Evolutionary conservation across 2,329 filamentous ascomycete species (phyloP), one percentile per base, ranked within the genome.

Genomic region (Cladosporium sp.): DNA sequence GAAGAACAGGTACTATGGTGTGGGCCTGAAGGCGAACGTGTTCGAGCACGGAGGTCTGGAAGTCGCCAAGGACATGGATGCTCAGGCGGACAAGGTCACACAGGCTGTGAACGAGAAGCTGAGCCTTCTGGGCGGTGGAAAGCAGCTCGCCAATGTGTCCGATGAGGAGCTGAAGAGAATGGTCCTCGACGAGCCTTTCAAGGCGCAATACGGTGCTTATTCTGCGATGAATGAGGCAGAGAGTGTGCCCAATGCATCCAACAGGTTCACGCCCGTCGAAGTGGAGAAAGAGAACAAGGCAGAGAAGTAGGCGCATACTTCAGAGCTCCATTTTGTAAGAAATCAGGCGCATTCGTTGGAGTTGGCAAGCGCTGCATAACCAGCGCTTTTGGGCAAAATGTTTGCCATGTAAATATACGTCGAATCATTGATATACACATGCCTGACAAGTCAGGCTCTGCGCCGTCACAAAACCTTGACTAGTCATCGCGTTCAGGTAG

Each of bases 11-110:
- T 95, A 93, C 68, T 88, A 95, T 60, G 93, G 93, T n/a, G 85
- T 97, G 36, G 93, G 93, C 62, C 95, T 99, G 90, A 99, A 99
- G 79, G 93, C 93, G 47, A 96, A 99, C 68, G 80, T 97, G 43
- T 99, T 88, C 84, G 89, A 96, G 66, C 91, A 89, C 70, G 83
- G 86, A 63, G 79, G 80, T 51, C 36, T 70, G 44, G 59, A 66
- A 27, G 60, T 62, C 9, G 57, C 20, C 12, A 57, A 61, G 52
- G 63, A 67, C 30, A 57, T 70, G 63, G 67, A 70, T 38, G 56
- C 56, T 34, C 61, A 68, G 58, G 65, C 62, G 18, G 60, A 64
- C 50, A 51, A 56, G 57, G 58, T 63, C 17, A 51, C 54, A 42
- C 50, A 55, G 43, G 55, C 51, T 47, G 51, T 68, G 11, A 61